Percentiles rank a stretch among this genome's conserved stretches.
phyloP scores from a whole-genome alignment of 345 rosid genomes.

The Psidium friedrichsthalianum region DNA sequence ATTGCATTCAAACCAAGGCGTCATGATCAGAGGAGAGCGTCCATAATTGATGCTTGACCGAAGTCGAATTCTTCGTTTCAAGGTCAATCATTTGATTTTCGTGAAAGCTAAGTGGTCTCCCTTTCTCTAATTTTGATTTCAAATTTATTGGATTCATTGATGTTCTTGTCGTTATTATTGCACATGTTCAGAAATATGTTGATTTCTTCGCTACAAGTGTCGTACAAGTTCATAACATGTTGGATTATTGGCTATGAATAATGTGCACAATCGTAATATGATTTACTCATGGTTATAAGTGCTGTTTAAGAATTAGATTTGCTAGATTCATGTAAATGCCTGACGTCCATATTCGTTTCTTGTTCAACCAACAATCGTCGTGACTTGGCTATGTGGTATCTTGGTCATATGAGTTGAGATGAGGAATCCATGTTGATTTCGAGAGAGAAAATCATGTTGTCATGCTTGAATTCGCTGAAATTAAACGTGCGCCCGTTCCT shows the following conservation, averaged over 20 bases:
- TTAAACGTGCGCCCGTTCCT: no score
- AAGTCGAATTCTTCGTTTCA: background rate
- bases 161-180: accelerated
- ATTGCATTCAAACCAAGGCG: no score
- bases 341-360: background rate
- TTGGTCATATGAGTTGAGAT: no score
- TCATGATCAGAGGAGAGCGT: background rate
- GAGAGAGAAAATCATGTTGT: no score
- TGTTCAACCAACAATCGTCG: background rate
- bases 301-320: background rate
- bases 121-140: background rate
- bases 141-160: background rate
- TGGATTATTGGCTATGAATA: background rate
- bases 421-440: no score
- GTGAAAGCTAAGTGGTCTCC: background rate
- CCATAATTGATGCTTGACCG: background rate
- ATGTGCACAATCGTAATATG: background rate
- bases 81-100: background rate
- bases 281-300: background rate
- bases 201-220: background rate
- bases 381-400: background rate
- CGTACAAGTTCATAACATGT: background rate
- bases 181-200: background rate
- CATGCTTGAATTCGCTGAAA: no score
- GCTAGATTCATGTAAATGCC: background rate